Evolutionary conservation across 192 early-diverging fungal genomes (phyloP).

Genomic region (Pilaira anomala): DNA sequence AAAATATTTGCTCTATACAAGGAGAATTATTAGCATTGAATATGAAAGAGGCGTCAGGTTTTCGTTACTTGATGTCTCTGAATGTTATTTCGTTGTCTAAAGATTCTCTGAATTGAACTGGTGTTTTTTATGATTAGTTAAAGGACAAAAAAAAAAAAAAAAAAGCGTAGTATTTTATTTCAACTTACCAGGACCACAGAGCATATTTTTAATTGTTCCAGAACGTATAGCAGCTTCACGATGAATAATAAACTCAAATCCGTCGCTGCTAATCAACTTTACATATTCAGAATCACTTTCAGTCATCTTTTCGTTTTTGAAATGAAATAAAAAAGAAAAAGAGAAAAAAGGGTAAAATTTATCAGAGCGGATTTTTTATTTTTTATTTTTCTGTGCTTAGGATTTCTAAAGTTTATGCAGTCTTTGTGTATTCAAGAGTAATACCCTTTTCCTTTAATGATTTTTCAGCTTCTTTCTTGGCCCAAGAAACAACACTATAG

Average conservation of each 20-base stretch:
- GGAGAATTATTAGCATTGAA: background rate
- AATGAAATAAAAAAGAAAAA: background rate
- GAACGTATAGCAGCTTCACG: constrained; percentile 85
- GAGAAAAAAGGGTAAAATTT: background rate
- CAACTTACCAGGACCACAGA: constrained; percentile 71
- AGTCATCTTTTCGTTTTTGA: background rate
- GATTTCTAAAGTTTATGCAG: constrained; percentile 27
- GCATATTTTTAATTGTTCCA: constrained; percentile 94
- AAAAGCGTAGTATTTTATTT: background rate
- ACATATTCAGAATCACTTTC: constrained; percentile 46
- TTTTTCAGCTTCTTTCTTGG: constrained; percentile 69
- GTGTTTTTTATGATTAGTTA: constrained; percentile 2
- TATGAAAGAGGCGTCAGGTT: background rate
- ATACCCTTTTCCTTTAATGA: constrained; percentile 68
- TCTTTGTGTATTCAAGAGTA: constrained; percentile 58
- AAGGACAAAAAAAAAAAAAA: background rate
- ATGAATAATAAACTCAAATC: constrained; percentile 86
- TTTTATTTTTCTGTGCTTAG: background rate
- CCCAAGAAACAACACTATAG: constrained; percentile 69
- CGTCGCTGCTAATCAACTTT: constrained; percentile 86
- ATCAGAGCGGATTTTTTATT: background rate
- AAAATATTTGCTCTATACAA: constrained; percentile 74
- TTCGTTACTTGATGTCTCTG: constrained; percentile 81
- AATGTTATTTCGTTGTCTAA: constrained; percentile 84
- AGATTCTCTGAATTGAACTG: constrained; percentile 90